Conservation (phyloP, 2,329 filamentous ascomycete genomes). For the Botrytis fabae region DNA sequence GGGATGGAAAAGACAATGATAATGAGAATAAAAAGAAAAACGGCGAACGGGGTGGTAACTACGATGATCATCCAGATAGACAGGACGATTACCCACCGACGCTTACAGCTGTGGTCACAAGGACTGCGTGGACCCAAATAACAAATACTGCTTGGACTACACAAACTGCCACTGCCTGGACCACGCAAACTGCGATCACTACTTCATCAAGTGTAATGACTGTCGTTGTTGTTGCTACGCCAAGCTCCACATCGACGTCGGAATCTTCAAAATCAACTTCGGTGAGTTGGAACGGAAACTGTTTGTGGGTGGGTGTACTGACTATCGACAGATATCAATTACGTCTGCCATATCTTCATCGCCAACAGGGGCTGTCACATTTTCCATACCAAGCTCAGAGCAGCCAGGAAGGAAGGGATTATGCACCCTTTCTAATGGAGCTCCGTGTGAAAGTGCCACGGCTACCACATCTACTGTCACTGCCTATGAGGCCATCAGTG, state of each 20-base stretch:
- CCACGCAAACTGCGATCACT: conserved; percentile 7
- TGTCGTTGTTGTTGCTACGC: conserved; percentile 1
- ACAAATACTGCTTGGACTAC: conserved; percentile 20
- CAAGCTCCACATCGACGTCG: conserved; percentile 2
- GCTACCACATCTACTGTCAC: conserved; percentile 9
- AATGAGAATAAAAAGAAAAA: background rate
- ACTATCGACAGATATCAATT: conserved; percentile 11
- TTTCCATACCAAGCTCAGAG: conserved; percentile 9
- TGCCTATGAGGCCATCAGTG: background rate
- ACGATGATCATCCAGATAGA: conserved; percentile 4
- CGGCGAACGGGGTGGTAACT: background rate
- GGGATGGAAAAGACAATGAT: conserved; percentile 17
- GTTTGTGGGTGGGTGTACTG: background rate
- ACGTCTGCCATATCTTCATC: background rate
- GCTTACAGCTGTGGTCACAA: background rate
- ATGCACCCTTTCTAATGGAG: conserved; percentile 15
- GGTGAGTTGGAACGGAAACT: conserved; percentile 5
- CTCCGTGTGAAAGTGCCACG: background rate
- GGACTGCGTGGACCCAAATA: conserved; percentile 13
- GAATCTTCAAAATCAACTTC: background rate
- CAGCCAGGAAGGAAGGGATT: conserved; percentile 14
- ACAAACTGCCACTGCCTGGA: conserved; percentile 18
- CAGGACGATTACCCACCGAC: background rate
- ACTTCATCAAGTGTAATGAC: conserved; percentile 9
- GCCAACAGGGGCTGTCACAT: background rate